phyloP scores from a whole-genome alignment of 164 flowering plant genomes.

The Magnolia kwangsiensis region DNA sequence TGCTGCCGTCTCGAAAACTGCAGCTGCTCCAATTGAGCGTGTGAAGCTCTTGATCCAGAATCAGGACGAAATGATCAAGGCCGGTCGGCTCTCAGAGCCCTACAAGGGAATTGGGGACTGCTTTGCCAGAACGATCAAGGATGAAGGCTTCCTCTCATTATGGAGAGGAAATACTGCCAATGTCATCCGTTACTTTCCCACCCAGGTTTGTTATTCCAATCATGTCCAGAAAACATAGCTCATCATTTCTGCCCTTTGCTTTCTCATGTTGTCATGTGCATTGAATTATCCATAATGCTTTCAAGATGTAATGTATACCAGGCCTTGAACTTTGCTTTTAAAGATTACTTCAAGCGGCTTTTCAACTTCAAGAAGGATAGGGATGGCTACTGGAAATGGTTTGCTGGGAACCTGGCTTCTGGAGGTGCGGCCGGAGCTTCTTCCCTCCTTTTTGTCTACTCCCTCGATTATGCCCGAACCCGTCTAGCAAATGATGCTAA shows the following conservation, averaged over 20 bases:
- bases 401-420: conserved; percentile 55
- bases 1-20: conserved; percentile 55
- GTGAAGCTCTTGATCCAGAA: conserved; percentile 55
- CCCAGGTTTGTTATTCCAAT: conserved; percentile 36
- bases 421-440: conserved; percentile 57
- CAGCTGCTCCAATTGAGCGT: conserved; percentile 61
- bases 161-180: conserved; percentile 61
- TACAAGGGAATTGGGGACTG: conserved; percentile 53
- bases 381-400: conserved; percentile 60
- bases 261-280: neutral
- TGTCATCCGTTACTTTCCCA: conserved; percentile 61
- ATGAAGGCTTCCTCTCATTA: conserved; percentile 48
- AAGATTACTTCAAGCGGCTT: conserved; percentile 53
- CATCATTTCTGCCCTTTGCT: too few species aligned
- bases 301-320: conserved; percentile 6
- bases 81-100: conserved; percentile 52
- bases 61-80: conserved; percentile 52
- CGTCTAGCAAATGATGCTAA: conserved; percentile 44
- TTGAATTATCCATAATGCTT: neutral
- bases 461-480: conserved; percentile 46
- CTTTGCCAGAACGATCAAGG: conserved; percentile 51
- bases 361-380: conserved; percentile 56
- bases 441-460: conserved; percentile 44
- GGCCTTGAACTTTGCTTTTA: conserved; percentile 61
- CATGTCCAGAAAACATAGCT: neutral